Conservation (phyloP, 257 asterid species). For the Lycium barbarum region DNA sequence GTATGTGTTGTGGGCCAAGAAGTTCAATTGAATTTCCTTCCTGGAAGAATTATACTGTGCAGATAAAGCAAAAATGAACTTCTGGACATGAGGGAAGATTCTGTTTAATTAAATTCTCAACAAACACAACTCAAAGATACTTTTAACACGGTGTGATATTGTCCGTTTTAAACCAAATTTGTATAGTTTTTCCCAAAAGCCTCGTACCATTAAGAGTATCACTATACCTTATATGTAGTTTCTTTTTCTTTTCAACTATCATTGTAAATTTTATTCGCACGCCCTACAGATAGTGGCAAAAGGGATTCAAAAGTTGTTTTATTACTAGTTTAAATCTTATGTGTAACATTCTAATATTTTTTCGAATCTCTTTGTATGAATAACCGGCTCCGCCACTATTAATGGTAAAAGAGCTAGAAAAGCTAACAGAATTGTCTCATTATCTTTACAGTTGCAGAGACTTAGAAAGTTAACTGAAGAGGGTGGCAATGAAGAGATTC, state of each 20-base stretch:
- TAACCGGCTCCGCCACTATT: not conserved
- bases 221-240: not conserved
- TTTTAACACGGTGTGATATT: not conserved
- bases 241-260: not conserved
- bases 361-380: not conserved
- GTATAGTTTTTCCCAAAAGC: no score
- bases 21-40: not conserved
- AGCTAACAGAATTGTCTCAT: not conserved
- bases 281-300: not conserved
- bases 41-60: not conserved
- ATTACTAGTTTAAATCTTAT: not conserved
- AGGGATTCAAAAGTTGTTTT: not conserved
- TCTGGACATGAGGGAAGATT: not conserved
- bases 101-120: not conserved
- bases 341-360: not conserved
- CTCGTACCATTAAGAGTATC: not conserved
- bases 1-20: not conserved
- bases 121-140: not conserved
- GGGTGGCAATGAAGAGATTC: slow-evolving; percentile 34
- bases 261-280: no score
- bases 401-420: not conserved
- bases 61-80: not conserved
- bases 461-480: slow-evolving; percentile 49
- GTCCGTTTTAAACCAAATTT: not conserved
- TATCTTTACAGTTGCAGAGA: slow-evolving; percentile 58